Percentiles rank a stretch among this genome's conserved stretches.
Evolutionary conservation across 148 eudicot genomes (phyloP).

Genomic region (Camellia granthamiana): DNA sequence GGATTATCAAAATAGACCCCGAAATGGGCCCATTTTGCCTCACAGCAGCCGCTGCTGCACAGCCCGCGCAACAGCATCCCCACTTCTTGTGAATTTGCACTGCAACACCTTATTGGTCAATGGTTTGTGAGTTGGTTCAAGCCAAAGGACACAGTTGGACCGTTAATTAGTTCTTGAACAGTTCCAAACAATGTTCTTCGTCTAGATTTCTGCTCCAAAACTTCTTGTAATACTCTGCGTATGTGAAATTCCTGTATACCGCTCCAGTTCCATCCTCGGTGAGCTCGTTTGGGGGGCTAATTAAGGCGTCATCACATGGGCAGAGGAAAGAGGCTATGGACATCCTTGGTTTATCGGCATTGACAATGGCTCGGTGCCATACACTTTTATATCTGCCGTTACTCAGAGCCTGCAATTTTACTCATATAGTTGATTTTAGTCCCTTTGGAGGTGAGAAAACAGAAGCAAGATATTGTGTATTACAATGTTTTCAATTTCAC

Average conservation of each 20-base stretch:
- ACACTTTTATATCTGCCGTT: constrained; percentile 80
- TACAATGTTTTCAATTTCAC: no score
- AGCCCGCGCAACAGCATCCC: no score
- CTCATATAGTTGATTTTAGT: neutral
- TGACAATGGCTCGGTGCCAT: constrained; percentile 86
- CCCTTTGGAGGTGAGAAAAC: no score
- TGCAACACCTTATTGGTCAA: no score
- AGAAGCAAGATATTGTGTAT: no score
- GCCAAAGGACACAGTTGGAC: neutral
- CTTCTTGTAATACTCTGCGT: constrained; percentile 71
- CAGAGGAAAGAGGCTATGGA: constrained; percentile 88
- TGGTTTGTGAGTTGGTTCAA: no score
- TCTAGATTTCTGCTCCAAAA: constrained; percentile 82
- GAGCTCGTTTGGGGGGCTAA: constrained; percentile 61
- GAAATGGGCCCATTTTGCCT: no score
- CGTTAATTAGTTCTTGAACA: constrained; percentile 48
- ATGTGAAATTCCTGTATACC: constrained; percentile 56
- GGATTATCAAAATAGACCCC: no score
- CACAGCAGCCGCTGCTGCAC: no score
- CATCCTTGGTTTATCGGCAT: constrained; percentile 53
- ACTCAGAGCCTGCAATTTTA: constrained; percentile 60
- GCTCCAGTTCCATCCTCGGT: constrained; percentile 40
- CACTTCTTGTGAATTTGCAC: no score
- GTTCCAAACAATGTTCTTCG: constrained; percentile 69
- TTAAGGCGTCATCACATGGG: constrained; percentile 49